phyloP scores from a whole-genome alignment of 495 filamentous ascomycete species.

The Xanthoparmelia taractica region DNA sequence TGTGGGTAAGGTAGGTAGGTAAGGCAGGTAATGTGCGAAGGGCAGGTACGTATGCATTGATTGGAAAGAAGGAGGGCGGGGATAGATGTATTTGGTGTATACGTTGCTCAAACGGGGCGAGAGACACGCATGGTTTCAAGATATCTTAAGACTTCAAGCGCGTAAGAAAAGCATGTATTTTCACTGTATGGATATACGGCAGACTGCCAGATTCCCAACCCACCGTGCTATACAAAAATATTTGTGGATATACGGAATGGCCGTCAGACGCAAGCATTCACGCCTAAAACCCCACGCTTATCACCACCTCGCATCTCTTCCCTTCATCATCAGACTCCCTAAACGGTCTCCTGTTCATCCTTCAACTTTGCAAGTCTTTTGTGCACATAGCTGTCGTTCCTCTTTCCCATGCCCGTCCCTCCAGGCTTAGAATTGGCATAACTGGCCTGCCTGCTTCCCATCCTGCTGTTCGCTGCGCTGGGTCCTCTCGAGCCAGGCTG shows the following conservation, averaged over 20 bases:
- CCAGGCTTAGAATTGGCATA: constrained; percentile 4
- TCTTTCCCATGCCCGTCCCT: constrained; percentile 3
- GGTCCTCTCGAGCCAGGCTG: constrained; percentile 8
- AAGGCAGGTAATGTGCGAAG: no score
- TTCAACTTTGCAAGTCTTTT: constrained; percentile 12
- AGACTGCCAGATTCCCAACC: neutral
- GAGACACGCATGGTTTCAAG: neutral
- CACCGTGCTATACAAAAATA: neutral
- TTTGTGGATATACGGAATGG: neutral
- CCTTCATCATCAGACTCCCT: neutral
- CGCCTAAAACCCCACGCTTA: neutral
- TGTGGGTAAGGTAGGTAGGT: no score
- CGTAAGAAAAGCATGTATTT: neutral
- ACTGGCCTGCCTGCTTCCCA: constrained; percentile 17
- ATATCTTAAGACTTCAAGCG: no score
- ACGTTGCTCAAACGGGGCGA: no score
- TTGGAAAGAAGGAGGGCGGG: no score
- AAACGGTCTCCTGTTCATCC: neutral
- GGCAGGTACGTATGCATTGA: no score
- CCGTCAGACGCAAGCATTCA: neutral
- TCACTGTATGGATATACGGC: neutral
- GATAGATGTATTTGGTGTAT: no score
- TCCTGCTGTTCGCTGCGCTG: constrained; percentile 3
- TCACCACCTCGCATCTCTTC: neutral
- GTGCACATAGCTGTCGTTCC: constrained; percentile 10